A percentile compares a stretch with the other conserved stretches of the same genome.
Conservation (phyloP, 2,329 filamentous ascomycete genomes). For the Fusarium bulbicola region DNA sequence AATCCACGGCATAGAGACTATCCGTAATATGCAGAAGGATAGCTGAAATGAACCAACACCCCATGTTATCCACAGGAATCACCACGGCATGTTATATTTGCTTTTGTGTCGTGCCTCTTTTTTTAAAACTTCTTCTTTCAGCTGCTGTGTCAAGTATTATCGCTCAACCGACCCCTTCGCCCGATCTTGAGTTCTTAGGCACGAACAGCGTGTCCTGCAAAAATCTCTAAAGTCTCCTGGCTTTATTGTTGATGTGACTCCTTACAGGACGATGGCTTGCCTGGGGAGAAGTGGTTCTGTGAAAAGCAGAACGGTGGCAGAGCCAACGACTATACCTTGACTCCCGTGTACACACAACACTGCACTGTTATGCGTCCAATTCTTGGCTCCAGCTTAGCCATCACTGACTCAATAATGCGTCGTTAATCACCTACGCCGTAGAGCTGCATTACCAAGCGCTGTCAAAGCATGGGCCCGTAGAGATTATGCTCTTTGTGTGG, state of each 20-base stretch:
- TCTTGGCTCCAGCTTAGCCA: neutral
- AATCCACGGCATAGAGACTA: neutral
- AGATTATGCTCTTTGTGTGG: slow-evolving; percentile 10
- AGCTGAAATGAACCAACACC: neutral
- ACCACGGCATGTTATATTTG: neutral
- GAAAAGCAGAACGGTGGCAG: neutral
- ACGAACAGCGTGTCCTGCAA: neutral
- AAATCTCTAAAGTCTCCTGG: neutral
- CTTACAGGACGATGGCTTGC: neutral
- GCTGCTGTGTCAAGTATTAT: neutral
- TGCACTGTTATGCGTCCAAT: neutral
- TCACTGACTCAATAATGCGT: neutral
- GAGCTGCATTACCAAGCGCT: slow-evolving; percentile 26
- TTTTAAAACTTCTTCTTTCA: neutral
- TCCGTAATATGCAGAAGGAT: neutral
- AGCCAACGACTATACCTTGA: neutral
- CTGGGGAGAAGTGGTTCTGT: neutral
- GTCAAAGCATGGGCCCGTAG: slow-evolving; percentile 29
- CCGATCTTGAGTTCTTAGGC: neutral
- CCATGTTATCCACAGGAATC: neutral
- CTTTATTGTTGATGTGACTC: no score
- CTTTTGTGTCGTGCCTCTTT: slow-evolving; percentile 17
- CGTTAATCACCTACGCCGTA: neutral
- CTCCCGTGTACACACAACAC: slow-evolving; percentile 9
- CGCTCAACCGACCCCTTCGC: neutral